Evolutionary conservation across 2,329 filamentous ascomycete species (phyloP).

Genomic region (Pyricularia sp.): DNA sequence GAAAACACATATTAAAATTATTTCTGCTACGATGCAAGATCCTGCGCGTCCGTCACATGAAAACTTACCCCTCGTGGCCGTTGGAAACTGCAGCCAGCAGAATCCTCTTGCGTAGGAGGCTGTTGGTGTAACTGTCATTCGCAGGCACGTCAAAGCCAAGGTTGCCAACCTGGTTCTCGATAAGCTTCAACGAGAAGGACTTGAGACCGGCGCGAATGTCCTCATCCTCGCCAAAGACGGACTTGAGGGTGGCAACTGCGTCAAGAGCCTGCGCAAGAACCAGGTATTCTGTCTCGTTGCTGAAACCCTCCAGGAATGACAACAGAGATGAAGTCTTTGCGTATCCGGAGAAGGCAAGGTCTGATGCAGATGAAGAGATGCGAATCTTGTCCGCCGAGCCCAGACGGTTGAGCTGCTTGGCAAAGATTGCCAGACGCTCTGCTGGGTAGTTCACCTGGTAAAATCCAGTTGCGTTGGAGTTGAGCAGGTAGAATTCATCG

Average conservation of each 20-base stretch:
- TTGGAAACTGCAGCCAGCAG: constrained; percentile 66
- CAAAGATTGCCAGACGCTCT: constrained; percentile 71
- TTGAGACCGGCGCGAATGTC: constrained; percentile 63
- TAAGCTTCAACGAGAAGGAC: constrained; percentile 69
- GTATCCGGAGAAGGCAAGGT: constrained; percentile 80
- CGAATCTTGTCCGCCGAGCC: constrained; percentile 87
- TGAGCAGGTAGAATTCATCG: constrained; percentile 85
- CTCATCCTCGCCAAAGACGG: constrained; percentile 74
- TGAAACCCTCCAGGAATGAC: constrained; percentile 77
- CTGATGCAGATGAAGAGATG: constrained; percentile 80
- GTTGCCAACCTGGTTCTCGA: constrained; percentile 63
- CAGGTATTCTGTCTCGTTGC: constrained; percentile 71
- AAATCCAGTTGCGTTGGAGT: constrained; percentile 77
- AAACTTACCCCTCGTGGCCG: constrained; percentile 62
- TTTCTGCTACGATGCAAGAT: neutral
- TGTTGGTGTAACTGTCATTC: constrained; percentile 71
- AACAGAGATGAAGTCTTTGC: constrained; percentile 74
- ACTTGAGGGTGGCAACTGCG: constrained; percentile 66
- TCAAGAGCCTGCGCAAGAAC: constrained; percentile 83
- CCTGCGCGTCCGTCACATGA: neutral
- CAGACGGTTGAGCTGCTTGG: constrained; percentile 65
- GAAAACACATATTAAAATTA: constrained; percentile 2
- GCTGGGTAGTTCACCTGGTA: constrained; percentile 92
- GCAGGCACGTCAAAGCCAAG: constrained; percentile 80
- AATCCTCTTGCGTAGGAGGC: constrained; percentile 74